Base-by-base conservation (phyloP, 371 early-diverging fungal species). In the Apophysomyces trapeziformis region DNA sequence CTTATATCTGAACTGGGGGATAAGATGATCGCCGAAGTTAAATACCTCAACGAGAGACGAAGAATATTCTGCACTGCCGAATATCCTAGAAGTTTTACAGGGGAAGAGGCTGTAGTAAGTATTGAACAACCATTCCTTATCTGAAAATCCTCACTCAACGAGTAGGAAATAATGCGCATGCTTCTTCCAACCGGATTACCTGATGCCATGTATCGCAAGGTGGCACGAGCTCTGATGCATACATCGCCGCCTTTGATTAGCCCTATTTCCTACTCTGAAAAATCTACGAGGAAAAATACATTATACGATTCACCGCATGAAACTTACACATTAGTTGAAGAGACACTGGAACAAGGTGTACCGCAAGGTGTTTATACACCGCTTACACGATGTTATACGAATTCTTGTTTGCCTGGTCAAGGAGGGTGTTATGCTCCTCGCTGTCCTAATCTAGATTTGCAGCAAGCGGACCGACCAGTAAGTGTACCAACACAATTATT, bases 221-320 rank as follows among this genome's bases (percentile, higher is more conserved):
- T 80, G 9, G 78, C 76, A 26, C 59, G 81, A 41, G 57, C 71
- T 5, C 54, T 78, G 7, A 63, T 80, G 59, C 66, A 72, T 11
- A 62, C 65, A 1, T 16, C 36, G 8, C 83, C 83, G 2, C 73
- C 78, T 0, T 47, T 80, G 9, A 67, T 80, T 35, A 38, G 37
- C 13, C 74, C 78, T 4, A 66, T 76, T 35, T 50, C 71, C 2
- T 75, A 76, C 38, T 72, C 81, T 1, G 75, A 75, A 54, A 73
- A 71, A 50, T 80, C 81, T 1, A 13, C 76, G 16, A 72, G 68
- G 35, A 66, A 74, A 38, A 77, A 80, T 39, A 72, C 74, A 2
- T 38, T 80, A 2, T 77, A 77, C 58, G 67, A 77, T 46, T 76
- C 76, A 11, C 58, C 79, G 4, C 67, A 64, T 21, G 81, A 81